phyloP scores from a whole-genome alignment of 225 moss, liverwort and hornwort genomes.

The Thuidium tamariscinum region DNA sequence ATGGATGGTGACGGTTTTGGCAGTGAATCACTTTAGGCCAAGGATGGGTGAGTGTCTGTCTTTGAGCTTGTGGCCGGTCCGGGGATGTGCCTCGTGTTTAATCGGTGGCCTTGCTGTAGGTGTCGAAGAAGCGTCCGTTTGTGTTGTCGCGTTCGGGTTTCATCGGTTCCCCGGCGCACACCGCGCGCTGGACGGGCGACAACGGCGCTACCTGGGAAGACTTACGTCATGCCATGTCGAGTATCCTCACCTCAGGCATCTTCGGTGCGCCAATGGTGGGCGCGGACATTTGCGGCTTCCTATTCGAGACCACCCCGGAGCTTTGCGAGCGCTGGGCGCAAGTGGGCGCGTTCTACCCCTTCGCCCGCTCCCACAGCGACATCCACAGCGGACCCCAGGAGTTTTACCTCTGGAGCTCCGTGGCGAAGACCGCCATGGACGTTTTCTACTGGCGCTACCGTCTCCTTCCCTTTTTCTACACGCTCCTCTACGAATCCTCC shows the following conservation, averaged over 20 bases:
- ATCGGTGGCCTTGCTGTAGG: not conserved
- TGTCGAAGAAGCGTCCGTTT: constrained; percentile 39
- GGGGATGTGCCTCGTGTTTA: not conserved
- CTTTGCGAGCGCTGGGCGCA: constrained; percentile 77
- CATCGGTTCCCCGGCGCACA: constrained; percentile 36
- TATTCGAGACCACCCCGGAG: constrained; percentile 33
- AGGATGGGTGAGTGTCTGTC: not conserved
- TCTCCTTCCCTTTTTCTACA: constrained; percentile 66
- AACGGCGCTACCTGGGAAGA: constrained; percentile 55
- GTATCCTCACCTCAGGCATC: constrained; percentile 21
- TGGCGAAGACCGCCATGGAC: constrained; percentile 19
- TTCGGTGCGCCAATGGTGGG: not conserved
- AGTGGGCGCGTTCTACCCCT: constrained; percentile 76
- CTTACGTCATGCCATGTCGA: constrained; percentile 24
- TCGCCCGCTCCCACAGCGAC: constrained; percentile 58
- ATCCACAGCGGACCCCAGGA: constrained; percentile 29
- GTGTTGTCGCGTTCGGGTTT: constrained; percentile 50
- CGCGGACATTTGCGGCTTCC: not conserved
- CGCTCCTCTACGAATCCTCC: constrained; percentile 37
- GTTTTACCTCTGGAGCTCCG: constrained; percentile 65
- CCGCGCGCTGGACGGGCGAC: constrained; percentile 77
- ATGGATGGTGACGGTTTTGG: not conserved
- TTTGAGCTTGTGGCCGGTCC: not conserved
- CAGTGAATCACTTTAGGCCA: not conserved
- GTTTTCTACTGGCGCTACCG: constrained; percentile 57